Evolutionary conservation across 331 rosid genomes (phyloP).

Genomic region (Quercus lobata): DNA sequence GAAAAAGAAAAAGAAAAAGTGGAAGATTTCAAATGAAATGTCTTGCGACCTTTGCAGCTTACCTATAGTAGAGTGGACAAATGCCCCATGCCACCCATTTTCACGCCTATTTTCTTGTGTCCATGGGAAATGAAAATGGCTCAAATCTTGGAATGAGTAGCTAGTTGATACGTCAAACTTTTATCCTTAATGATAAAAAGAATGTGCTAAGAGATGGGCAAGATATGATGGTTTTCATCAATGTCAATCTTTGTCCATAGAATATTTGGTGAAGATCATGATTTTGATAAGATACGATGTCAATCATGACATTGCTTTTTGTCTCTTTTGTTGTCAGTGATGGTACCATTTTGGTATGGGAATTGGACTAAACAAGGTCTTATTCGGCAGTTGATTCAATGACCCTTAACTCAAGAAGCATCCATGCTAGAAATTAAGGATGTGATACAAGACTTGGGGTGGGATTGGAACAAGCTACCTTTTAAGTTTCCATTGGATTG

Average conservation of each 20-base stretch:
- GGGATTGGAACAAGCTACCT: no score
- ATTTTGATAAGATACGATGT: neutral
- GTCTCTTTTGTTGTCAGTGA: neutral
- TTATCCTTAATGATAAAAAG: neutral
- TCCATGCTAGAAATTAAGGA: no score
- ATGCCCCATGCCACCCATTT: neutral
- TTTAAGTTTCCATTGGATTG: no score
- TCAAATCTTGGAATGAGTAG: neutral
- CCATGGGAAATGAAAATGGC: neutral
- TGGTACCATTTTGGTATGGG: no score
- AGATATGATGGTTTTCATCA: neutral
- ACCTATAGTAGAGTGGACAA: no score
- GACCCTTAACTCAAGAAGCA: no score
- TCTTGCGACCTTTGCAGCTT: no score
- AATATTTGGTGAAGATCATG: neutral
- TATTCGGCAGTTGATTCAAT: no score
- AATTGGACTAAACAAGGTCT: no score
- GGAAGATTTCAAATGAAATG: no score
- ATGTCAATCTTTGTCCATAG: neutral
- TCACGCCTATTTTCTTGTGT: neutral
- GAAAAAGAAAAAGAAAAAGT: no score
- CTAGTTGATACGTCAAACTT: neutral
- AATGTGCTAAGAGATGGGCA: neutral
- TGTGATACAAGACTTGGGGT: no score
- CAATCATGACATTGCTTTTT: neutral